Evolutionary conservation across 2,329 filamentous ascomycete species (phyloP).

Genomic region (Xylariales sp.): DNA sequence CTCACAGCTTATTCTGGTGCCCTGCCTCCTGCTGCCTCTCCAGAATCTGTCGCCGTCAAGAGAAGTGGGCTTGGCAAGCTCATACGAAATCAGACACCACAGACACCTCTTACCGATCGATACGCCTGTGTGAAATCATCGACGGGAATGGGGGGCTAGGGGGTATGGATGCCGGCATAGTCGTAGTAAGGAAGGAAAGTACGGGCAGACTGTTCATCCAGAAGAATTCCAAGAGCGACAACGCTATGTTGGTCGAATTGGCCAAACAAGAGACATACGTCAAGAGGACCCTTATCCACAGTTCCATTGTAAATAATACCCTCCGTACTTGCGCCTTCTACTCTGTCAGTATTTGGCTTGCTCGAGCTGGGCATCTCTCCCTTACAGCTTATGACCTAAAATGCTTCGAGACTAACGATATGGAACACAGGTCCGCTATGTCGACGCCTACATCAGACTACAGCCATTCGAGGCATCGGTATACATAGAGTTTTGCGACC

Average conservation of each 20-base stretch:
- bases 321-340: background rate
- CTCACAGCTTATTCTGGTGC: too few relatives aligned
- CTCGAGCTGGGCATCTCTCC: background rate
- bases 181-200: slow-evolving; percentile 6
- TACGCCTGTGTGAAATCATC: too few relatives aligned
- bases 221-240: slow-evolving; percentile 10
- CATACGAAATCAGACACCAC: too few relatives aligned
- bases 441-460: slow-evolving; percentile 6
- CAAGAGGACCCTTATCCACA: slow-evolving; percentile 5
- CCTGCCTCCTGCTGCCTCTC: too few relatives aligned
- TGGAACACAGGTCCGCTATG: slow-evolving; percentile 7
- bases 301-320: background rate
- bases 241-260: slow-evolving; percentile 1
- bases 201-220: slow-evolving; percentile 9
- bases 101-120: too few relatives aligned
- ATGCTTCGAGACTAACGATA: background rate
- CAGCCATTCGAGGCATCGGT: slow-evolving; percentile 9
- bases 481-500: slow-evolving; percentile 14
- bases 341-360: background rate
- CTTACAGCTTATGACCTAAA: background rate
- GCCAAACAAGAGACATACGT: slow-evolving; percentile 9
- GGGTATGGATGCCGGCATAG: slow-evolving; percentile 12
- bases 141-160: slow-evolving; percentile 7
- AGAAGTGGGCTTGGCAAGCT: too few relatives aligned
- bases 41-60: too few relatives aligned